Percentiles rank a stretch among this genome's conserved stretches.
Evolutionary conservation across 2,329 filamentous ascomycete genomes (phyloP).

Genomic region (Penicillium frequentans): DNA sequence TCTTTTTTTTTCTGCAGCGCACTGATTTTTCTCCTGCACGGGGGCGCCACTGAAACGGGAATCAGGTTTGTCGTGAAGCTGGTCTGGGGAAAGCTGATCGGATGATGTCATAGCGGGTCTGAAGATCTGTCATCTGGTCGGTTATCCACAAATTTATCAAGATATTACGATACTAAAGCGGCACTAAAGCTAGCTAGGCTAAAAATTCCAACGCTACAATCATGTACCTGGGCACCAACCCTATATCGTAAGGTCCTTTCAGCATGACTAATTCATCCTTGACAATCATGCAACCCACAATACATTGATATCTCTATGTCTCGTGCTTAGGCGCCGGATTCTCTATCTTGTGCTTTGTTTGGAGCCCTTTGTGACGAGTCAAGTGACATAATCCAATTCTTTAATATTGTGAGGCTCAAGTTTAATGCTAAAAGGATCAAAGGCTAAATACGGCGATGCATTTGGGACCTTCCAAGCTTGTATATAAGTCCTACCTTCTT

Average conservation of each 20-base stretch:
- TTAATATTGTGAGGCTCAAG: background rate
- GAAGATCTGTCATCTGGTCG: background rate
- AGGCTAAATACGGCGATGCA: background rate
- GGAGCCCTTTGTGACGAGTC: background rate
- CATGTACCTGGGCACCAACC: background rate
- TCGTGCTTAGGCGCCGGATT: background rate
- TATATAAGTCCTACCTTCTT: background rate
- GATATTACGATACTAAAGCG: background rate
- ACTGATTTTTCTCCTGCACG: background rate
- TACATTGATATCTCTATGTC: background rate
- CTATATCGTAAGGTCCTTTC: background rate
- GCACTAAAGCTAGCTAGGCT: background rate
- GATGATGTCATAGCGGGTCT: background rate
- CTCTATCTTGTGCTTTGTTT: background rate
- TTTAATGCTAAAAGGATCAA: background rate
- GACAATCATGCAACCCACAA: background rate
- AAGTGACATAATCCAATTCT: background rate
- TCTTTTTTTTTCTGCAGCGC: background rate
- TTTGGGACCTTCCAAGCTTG: background rate
- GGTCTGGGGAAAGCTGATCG: slow-evolving; percentile 1
- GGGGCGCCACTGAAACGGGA: background rate
- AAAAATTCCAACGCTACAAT: background rate
- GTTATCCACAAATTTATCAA: background rate
- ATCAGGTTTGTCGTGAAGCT: background rate
- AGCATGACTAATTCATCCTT: background rate